A percentile compares a stretch with the other conserved stretches of the same genome.
phyloP scores from a whole-genome alignment of 495 filamentous ascomycete genomes.

The Annulohypoxylon moriforme region DNA sequence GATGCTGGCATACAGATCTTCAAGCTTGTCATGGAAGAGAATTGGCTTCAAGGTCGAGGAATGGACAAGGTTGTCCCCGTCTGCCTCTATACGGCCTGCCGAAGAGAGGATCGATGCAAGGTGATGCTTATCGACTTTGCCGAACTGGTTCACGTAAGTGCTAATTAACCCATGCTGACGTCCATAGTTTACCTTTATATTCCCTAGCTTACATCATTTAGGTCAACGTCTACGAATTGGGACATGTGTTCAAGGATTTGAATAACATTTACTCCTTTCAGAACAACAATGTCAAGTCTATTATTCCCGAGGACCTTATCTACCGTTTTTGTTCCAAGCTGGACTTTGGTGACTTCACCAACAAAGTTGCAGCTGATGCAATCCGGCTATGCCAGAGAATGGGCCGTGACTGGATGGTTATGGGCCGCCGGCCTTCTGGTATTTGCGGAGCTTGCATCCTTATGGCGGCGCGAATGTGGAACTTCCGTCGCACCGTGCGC shows the following conservation, averaged over 20 bases:
- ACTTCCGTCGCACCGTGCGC: slow-evolving; percentile 88
- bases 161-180: slow-evolving; percentile 43
- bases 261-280: slow-evolving; percentile 71
- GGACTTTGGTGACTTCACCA: slow-evolving; percentile 82
- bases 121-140: slow-evolving; percentile 96
- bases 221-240: slow-evolving; percentile 92
- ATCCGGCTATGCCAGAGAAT: slow-evolving; percentile 87
- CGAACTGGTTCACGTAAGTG: slow-evolving; percentile 71
- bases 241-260: slow-evolving; percentile 81
- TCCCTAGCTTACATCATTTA: slow-evolving; percentile 51
- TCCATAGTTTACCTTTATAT: neutral
- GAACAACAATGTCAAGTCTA: slow-evolving; percentile 61
- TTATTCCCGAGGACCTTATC: slow-evolving; percentile 87
- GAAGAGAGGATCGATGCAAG: slow-evolving; percentile 68
- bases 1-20: slow-evolving; percentile 77
- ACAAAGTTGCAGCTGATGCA: slow-evolving; percentile 86
- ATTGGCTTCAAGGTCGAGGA: slow-evolving; percentile 92
- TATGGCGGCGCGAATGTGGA: slow-evolving; percentile 95
- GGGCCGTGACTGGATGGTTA: slow-evolving; percentile 95
- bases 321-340: slow-evolving; percentile 88
- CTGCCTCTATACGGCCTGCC: slow-evolving; percentile 87
- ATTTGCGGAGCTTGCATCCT: slow-evolving; percentile 95
- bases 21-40: slow-evolving; percentile 77
- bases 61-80: slow-evolving; percentile 84
- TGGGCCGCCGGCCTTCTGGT: slow-evolving; percentile 90